These are phyloP conservation scores for Aspergillus sp. DNA, from an alignment of 2,329 filamentous ascomycete species.

Conservation along the genomic window DNA sequence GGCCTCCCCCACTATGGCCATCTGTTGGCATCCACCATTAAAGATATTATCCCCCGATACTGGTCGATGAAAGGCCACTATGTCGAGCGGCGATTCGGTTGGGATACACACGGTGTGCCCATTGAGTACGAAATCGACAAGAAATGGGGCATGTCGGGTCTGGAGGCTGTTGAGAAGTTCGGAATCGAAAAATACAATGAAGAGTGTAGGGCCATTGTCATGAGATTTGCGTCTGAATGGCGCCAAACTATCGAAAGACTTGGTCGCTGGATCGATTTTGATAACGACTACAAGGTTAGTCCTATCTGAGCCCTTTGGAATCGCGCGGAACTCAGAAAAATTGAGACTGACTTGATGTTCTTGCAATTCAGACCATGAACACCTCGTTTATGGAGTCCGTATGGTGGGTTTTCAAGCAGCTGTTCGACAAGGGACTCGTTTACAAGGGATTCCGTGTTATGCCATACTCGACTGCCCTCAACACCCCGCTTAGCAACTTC, in stretches of 20 bases:
- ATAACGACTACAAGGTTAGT: slow-evolving; percentile 87
- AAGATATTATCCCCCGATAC: slow-evolving; percentile 94
- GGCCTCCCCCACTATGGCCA: slow-evolving; percentile 71
- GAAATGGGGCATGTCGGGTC: slow-evolving; percentile 83
- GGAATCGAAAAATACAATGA: slow-evolving; percentile 88
- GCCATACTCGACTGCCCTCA: slow-evolving; percentile 90
- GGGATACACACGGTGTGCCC: slow-evolving; percentile 92
- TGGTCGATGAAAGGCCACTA: slow-evolving; percentile 97
- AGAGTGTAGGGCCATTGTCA: slow-evolving; percentile 89
- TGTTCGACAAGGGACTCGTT: slow-evolving; percentile 85
- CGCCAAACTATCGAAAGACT: slow-evolving; percentile 81
- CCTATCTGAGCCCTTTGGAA: background rate
- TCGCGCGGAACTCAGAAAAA: background rate
- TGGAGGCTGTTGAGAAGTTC: slow-evolving; percentile 81
- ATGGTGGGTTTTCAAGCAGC: slow-evolving; percentile 96
- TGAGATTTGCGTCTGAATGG: slow-evolving; percentile 88
- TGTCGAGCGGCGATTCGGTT: slow-evolving; percentile 89
- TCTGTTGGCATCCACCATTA: slow-evolving; percentile 87
- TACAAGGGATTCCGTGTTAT: slow-evolving; percentile 91
- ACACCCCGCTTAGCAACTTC: slow-evolving; percentile 88
- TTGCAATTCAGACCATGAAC: slow-evolving; percentile 72
- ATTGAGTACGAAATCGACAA: slow-evolving; percentile 99
- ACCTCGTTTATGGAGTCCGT: slow-evolving; percentile 91
- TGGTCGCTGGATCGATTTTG: slow-evolving; percentile 96
- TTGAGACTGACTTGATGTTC: slow-evolving; percentile 6